A percentile compares a stretch with the other conserved stretches of the same genome.
These are phyloP conservation scores for Urochloa ruziziensis DNA, from an alignment of 176 grass and related monocot genomes.

Conservation along the genomic window DNA sequence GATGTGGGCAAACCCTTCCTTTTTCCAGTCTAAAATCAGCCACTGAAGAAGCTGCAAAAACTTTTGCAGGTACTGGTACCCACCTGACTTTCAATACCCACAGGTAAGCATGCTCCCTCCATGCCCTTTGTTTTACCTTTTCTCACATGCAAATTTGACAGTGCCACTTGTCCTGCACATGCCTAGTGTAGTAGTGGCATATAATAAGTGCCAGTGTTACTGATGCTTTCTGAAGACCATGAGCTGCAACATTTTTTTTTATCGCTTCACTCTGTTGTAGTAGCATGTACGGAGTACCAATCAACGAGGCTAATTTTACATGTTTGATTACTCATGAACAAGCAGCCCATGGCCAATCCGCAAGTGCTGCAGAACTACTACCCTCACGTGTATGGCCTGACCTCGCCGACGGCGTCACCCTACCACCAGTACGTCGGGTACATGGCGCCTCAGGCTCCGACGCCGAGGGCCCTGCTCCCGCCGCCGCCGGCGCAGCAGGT, in stretches of 20 bases:
- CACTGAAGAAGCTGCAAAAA: slow-evolving; percentile 40
- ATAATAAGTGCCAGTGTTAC: background rate
- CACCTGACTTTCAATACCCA: slow-evolving; percentile 78
- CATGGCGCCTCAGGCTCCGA: slow-evolving; percentile 33
- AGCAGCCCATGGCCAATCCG: slow-evolving; percentile 56
- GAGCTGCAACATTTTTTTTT: background rate
- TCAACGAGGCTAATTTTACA: background rate
- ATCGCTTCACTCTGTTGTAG: background rate
- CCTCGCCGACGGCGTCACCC: slow-evolving; percentile 39
- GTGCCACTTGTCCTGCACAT: slow-evolving; percentile 11
- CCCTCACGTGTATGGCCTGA: slow-evolving; percentile 55
- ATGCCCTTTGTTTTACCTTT: slow-evolving; percentile 25
- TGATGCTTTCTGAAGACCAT: background rate
- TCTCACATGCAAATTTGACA: slow-evolving; percentile 41
- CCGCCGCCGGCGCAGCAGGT: slow-evolving; percentile 4
- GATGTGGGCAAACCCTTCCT: slow-evolving; percentile 5
- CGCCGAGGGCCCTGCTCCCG: slow-evolving; percentile 24
- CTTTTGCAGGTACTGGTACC: slow-evolving; percentile 87
- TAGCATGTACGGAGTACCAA: background rate
- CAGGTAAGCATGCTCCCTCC: slow-evolving; percentile 60
- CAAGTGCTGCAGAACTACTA: slow-evolving; percentile 66
- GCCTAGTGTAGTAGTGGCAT: background rate
- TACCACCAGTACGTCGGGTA: slow-evolving; percentile 63
- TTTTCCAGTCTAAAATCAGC: slow-evolving; percentile 18
- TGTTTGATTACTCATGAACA: background rate